Evolutionary conservation across 140 eudicot genomes (phyloP), one percentile per base, ranked within the genome.

Genomic region (Senecio squalidus): DNA sequence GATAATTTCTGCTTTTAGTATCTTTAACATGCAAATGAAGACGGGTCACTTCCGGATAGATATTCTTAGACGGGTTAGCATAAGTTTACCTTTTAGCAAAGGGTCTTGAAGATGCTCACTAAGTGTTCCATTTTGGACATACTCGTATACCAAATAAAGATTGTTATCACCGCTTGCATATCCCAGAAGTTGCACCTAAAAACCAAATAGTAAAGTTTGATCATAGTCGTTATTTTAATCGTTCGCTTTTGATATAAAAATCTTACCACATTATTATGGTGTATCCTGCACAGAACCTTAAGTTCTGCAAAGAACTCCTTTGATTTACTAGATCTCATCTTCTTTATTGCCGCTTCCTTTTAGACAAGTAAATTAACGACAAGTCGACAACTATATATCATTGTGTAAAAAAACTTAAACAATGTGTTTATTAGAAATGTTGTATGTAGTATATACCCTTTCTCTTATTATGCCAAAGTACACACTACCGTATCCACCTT

Each of bases 251-350:
- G 6, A 27, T 17, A 40, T 20, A 22, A 41, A 52, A 16, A 44
- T 28, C 84, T 69, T 80, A 84, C 93, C 93, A 84, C 87, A 60
- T 80, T 80, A 29, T 70, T 80, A 28, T 84, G 93, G 58, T 84
- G 93, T 66, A 84, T 77, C 74, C 76, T 84, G 75, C 93, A 77
- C 26, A 80, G 81, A 67, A 80, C 93, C 68, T 80, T 84, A 33
- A 84, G 81, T 64, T 84, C 93, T 53, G 82, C 88, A 33, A 80
- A 67, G 59, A 84, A 84, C 79, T 80, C 93, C 78, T 80, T 84
- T 36, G 80, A 76, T 57, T 80, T 80, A 70, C 60, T 80, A 6
- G 93, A 70, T 64, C 75, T 80, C 93, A 84, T 84, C 69, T 80
- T 84, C 66, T 84, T 84, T 51, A 84, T 65, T 40, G 93, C 93